A percentile compares a stretch with the other conserved stretches of the same genome.
phyloP scores from a whole-genome alignment of 768 basidiomycete species.

The Termitomyces sp. region DNA sequence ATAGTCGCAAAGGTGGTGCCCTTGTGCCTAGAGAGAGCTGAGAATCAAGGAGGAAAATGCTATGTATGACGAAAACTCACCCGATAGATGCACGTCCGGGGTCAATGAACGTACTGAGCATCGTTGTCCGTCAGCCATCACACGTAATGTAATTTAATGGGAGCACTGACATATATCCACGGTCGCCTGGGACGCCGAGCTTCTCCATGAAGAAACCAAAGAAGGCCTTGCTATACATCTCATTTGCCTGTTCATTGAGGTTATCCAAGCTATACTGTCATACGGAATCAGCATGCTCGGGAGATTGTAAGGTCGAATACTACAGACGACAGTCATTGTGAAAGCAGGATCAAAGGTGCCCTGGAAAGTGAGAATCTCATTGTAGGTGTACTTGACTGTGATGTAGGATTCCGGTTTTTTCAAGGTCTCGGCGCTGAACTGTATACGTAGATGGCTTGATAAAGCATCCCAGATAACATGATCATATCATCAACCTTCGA shows the following conservation, averaged over 20 bases:
- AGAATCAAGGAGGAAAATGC: neutral
- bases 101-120: conserved; percentile 39
- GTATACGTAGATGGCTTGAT: neutral
- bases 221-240: conserved; percentile 48
- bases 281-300: neutral
- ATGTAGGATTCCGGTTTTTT: conserved; percentile 52
- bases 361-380: conserved; percentile 53
- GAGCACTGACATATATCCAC: conserved; percentile 54
- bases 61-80: conserved; percentile 23
- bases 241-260: conserved; percentile 40
- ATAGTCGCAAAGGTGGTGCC: conserved; percentile 43
- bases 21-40: conserved; percentile 24
- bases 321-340: conserved; percentile 50
- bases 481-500: conserved; percentile 38
- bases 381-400: conserved; percentile 47
- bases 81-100: conserved; percentile 45
- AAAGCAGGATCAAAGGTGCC: conserved; percentile 67
- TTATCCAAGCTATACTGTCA: conserved; percentile 55
- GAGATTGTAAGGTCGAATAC: neutral
- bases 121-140: neutral
- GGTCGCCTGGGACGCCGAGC: conserved; percentile 40
- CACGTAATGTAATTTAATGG: neutral
- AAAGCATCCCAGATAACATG: neutral
- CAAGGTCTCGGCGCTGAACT: conserved; percentile 51
- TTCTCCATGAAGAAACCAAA: conserved; percentile 50